A percentile compares a stretch with the other conserved stretches of the same genome.
Evolutionary conservation across 208 protist species (phyloP).

Genomic region (Crithidia bombi): DNA sequence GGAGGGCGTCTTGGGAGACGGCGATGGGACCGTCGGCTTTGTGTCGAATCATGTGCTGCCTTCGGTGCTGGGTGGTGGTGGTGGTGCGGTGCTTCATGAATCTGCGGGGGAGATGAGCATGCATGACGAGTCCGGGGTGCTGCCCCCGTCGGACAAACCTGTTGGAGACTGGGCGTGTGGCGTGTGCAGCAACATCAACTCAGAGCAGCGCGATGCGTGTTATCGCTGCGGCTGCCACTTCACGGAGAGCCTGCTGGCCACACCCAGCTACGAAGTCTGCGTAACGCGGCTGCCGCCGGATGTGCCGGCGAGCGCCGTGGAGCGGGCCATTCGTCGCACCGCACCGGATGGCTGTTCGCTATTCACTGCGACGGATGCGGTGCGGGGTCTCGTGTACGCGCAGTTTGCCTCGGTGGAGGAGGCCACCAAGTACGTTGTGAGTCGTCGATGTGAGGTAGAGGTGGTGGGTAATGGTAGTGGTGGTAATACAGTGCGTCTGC

Average conservation of each 20-base stretch:
- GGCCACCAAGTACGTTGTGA: conserved; percentile 55
- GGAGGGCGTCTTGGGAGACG: conserved; percentile 22
- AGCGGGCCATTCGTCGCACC: conserved; percentile 22
- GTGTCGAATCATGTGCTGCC: neutral
- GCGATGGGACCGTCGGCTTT: neutral
- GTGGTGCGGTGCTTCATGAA: too few relatives aligned
- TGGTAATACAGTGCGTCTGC: conserved; percentile 3
- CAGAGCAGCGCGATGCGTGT: conserved; percentile 58
- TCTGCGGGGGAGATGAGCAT: too few relatives aligned
- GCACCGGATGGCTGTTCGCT: conserved; percentile 8
- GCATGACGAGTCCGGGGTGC: neutral
- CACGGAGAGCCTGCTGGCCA: conserved; percentile 39
- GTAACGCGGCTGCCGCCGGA: conserved; percentile 37
- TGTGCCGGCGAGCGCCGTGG: conserved; percentile 28
- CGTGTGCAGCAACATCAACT: conserved; percentile 89
- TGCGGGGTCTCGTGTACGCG: conserved; percentile 28
- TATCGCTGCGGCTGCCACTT: conserved; percentile 69
- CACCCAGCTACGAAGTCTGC: conserved; percentile 50
- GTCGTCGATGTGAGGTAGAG: conserved; percentile 37
- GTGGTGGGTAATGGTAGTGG: conserved; percentile 35
- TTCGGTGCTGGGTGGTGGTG: conserved; percentile 11
- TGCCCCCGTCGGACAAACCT: conserved; percentile 29
- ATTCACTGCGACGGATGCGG: conserved; percentile 14
- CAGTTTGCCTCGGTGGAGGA: conserved; percentile 52
- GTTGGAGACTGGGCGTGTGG: conserved; percentile 77